A percentile compares a stretch with the other conserved stretches of the same genome.
Conservation (phyloP, 139 green algal species). For the Chlorella vulgaris region DNA sequence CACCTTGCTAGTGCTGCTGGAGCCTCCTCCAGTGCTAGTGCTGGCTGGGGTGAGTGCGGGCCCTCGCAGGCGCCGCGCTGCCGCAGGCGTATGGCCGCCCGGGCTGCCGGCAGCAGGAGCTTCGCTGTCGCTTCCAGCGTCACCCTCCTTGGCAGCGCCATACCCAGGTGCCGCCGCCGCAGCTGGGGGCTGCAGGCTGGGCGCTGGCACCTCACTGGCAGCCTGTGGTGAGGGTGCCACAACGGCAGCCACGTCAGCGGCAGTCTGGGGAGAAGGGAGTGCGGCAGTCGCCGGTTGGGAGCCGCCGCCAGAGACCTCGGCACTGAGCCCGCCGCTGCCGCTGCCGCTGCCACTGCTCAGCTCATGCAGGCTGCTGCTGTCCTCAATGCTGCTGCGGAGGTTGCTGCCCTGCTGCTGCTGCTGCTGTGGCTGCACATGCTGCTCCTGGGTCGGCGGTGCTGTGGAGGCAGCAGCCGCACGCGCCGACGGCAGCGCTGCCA, state of each 20-base stretch:
- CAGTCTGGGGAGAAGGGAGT: not conserved
- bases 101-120: not conserved
- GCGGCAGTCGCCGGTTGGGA: too few relatives aligned
- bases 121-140: not conserved
- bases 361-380: not conserved
- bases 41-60: not conserved
- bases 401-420: not conserved
- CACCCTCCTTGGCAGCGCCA: not conserved
- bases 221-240: too few relatives aligned
- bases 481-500: not conserved
- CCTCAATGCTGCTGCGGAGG: slow-evolving; percentile 3
- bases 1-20: slow-evolving; percentile 18
- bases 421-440: slow-evolving; percentile 5
- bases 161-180: not conserved
- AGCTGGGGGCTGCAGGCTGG: too few relatives aligned
- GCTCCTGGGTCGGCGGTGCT: too few relatives aligned
- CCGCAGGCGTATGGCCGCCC: not conserved
- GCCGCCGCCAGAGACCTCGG: too few relatives aligned
- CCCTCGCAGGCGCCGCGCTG: not conserved
- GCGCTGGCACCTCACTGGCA: too few relatives aligned
- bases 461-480: not conserved
- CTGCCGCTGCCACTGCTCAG: not conserved
- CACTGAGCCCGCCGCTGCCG: not conserved
- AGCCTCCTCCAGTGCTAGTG: not conserved
- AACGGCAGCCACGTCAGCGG: not conserved